Evolutionary conservation across 192 early-diverging fungal species (phyloP).

Genomic region (Piromyces finnis): DNA sequence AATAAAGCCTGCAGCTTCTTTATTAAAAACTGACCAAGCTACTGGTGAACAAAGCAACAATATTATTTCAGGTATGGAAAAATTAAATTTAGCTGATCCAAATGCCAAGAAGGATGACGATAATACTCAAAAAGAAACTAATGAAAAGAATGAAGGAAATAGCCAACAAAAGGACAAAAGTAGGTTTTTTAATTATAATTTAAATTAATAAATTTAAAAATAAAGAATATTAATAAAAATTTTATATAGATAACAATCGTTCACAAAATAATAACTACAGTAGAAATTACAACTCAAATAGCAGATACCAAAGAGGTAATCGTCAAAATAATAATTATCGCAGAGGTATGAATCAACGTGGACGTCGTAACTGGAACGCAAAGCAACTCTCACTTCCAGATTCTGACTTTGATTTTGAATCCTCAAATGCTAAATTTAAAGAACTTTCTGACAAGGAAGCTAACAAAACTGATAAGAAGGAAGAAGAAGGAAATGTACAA

Average conservation of each 20-base stretch:
- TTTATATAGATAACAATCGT: constrained; percentile 9
- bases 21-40: neutral
- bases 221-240: neutral
- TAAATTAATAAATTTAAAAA: neutral
- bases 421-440: constrained; percentile 86
- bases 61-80: neutral
- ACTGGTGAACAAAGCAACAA: neutral
- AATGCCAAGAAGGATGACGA: neutral
- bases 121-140: neutral
- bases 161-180: neutral
- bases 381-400: constrained; percentile 38
- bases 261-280: constrained; percentile 16
- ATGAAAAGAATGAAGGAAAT: neutral
- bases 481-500: constrained; percentile 16
- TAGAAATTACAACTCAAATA: constrained; percentile 1
- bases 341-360: constrained; percentile 8
- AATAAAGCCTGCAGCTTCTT: neutral
- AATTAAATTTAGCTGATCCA: neutral
- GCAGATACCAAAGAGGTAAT: constrained; percentile 15
- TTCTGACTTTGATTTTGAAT: constrained; percentile 90
- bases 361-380: neutral
- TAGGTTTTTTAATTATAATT: neutral
- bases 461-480: constrained; percentile 9
- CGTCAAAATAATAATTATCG: constrained; percentile 12
- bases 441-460: constrained; percentile 35